phyloP scores from a whole-genome alignment of 1,139 yeast genomes.

The Hansenula lynferdii region DNA sequence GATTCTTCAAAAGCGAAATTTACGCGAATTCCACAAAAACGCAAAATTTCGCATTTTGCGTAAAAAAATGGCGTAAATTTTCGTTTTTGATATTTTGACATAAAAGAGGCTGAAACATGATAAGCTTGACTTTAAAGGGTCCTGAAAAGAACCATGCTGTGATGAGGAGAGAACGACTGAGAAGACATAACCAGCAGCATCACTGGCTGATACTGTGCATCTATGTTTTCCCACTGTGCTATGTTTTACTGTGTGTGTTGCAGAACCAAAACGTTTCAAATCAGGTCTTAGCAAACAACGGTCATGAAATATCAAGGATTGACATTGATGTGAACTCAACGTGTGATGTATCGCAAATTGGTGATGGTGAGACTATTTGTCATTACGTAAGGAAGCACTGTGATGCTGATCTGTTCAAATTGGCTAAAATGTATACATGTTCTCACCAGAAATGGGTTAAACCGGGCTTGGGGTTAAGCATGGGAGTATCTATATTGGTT shows the following conservation, averaged over 20 bases:
- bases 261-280: too few species aligned
- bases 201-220: neutral
- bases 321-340: neutral
- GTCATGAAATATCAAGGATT: too few species aligned
- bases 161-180: neutral
- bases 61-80: neutral
- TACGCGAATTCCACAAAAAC: too few species aligned
- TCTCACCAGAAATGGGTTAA: too few species aligned
- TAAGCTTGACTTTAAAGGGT: too few species aligned
- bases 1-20: too few species aligned
- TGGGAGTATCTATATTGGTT: slow-evolving; percentile 20
- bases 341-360: slow-evolving; percentile 3
- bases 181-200: neutral
- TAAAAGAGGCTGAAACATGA: too few species aligned
- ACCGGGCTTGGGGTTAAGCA: neutral
- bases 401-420: slow-evolving; percentile 3
- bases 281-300: too few species aligned
- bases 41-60: too few species aligned
- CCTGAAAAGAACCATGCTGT: neutral
- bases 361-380: too few species aligned
- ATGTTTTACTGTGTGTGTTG: neutral
- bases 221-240: neutral
- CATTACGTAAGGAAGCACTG: too few species aligned
- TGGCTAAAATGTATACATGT: slow-evolving; percentile 8
- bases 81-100: too few species aligned